Base-by-base conservation (phyloP, 2,329 filamentous ascomycete genomes). In the Aspergillus fischeri region DNA sequence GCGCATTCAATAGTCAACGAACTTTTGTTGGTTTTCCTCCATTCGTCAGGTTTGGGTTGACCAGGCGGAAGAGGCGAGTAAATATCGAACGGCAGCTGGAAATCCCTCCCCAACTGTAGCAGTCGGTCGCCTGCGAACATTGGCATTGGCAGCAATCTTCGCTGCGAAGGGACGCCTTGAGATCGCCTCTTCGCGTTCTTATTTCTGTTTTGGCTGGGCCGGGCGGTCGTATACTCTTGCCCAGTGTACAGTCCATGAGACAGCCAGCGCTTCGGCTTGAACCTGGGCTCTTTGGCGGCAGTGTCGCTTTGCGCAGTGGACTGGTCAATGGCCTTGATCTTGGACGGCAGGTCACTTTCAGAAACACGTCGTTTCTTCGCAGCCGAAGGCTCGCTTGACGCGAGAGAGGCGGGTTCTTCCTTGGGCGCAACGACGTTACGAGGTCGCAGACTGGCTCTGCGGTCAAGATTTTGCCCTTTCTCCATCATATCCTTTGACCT, bases 11-110 rank as follows among this genome's bases (percentile, higher is more conserved):
- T 41, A 44, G 41, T 47, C 21, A 47, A 75, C 88, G 79, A 80
- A 95, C 91, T 97, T 75, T 90, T 94, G 62, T 91, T 92, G 65
- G 94, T 88, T 72, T 93, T 93, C 64, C 87, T 87, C 89, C 92
- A 99, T 67, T 96, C 91, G 64, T 95, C 88, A 0, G 93, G 92
- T 75, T 96, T 96, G 25, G 92, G 90, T 70, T 96, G 90, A 51
- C 90, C 91, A 1, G 87, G 85, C 3, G 91, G 89, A 21, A 96
- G 83, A 2, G 93, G 93, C 54, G 91, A 90, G 79, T 93, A 97
- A 50, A 96, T 81, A 70, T 96, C 89, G 68, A 86, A 97, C 0
- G 94, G 94, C 29, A 99, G 79, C 73, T 91, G 91, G 76, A 96
- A 97, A 71, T 95, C 87, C 52, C 89, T 83, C 14, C 88, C 88